Base-by-base conservation (phyloP, 257 asterid genomes). In the Solanum tarapatanum region DNA sequence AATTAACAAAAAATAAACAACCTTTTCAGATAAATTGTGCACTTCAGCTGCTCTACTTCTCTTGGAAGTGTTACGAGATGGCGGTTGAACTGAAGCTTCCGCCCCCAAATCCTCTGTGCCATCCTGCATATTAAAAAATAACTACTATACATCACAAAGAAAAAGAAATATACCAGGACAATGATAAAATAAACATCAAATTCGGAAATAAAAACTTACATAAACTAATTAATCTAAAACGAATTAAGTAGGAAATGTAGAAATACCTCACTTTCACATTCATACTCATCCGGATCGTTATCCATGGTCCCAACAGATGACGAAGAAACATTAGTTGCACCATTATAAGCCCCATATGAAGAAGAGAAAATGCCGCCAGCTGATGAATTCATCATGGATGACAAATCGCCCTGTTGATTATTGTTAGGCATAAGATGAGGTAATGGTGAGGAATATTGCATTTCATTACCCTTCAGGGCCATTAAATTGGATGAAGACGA, bases 21-120 rank as follows among this genome's bases (percentile, higher is more conserved):
- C 98, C 94, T 94, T 95, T 82, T 95, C 98, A 33, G 98, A 95
- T 24, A 92, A 89, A 90, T 95, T 95, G 86, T 95, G 98, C 74
- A 95, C 95, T 91, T 95, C 96, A 74, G 98, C 96, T 64, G 98
- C 98, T 91, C 98, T 91, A 86, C 93, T 91, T 85, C 98, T 92
- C 94, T 95, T 95, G 7, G 94, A 90, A 30, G 92, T 88, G 84
- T 89, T 91, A 35, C 94, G 89, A 1, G 87, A 48, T 26, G 89
- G 77, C 76, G 73, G 86, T 89, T 88, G 87, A 24, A 70, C 75
- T 87, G 85, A 88, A 28, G 89, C 90, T 88, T 89, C 95, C 76
- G 69, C 91, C 80, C 33, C 87, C 55, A 86, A 70, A 5, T 91
- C 91, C 82, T 94, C 97, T 45, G 74, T 87, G 39, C 89, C 93